A percentile compares a stretch with the other conserved stretches of the same genome.
Conservation (phyloP, 2,329 filamentous ascomycete genomes). For the Trichophyton simii region DNA sequence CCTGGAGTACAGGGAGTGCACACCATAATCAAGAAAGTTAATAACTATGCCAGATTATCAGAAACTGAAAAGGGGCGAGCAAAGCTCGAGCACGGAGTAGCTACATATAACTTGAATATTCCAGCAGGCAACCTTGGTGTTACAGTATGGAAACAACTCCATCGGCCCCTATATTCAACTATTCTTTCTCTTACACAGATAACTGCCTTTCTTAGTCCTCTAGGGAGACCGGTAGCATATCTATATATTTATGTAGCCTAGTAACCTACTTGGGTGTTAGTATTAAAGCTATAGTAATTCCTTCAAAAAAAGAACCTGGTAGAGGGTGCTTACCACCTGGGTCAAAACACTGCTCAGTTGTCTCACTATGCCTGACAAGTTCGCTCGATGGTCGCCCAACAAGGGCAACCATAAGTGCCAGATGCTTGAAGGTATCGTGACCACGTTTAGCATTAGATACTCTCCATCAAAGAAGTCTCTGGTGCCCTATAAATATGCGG, state of each 20-base stretch:
- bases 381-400: slow-evolving; percentile 5
- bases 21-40: no score
- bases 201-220: neutral
- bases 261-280: neutral
- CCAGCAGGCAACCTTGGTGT: no score
- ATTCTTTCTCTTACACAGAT: neutral
- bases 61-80: no score
- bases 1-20: no score
- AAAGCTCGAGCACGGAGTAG: no score
- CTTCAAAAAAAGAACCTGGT: neutral
- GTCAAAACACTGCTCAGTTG: slow-evolving; percentile 7
- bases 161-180: no score
- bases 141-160: no score
- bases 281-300: neutral
- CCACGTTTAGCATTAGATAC: neutral
- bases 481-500: slow-evolving; percentile 19
- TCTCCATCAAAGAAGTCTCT: slow-evolving; percentile 13
- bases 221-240: neutral
- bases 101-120: no score
- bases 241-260: neutral
- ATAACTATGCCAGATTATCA: no score
- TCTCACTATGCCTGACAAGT: slow-evolving; percentile 3
- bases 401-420: slow-evolving; percentile 1
- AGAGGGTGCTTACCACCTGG: neutral
- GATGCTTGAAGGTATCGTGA: neutral